phyloP scores from a whole-genome alignment of 2,329 filamentous ascomycete species.

The Byssochlamys sp. region DNA sequence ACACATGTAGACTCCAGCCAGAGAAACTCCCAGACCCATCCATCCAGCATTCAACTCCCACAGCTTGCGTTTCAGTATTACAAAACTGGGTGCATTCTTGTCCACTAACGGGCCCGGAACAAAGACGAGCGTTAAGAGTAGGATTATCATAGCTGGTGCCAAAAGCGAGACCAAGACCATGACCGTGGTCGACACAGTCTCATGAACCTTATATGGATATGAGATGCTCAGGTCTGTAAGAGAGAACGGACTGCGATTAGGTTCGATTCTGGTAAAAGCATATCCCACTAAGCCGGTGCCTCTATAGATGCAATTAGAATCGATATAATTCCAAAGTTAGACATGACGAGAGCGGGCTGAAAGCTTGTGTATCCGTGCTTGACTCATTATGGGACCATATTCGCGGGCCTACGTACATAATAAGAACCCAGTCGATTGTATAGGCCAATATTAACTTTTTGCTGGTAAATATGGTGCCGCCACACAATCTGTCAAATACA shows the following conservation, averaged over 20 bases:
- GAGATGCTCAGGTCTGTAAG: slow-evolving; percentile 68
- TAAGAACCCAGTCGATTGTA: slow-evolving; percentile 62
- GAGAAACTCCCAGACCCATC: slow-evolving; percentile 67
- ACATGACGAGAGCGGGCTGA: background rate
- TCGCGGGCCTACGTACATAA: slow-evolving; percentile 37
- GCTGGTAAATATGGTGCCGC: slow-evolving; percentile 21
- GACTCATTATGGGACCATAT: background rate
- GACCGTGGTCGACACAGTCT: slow-evolving; percentile 61
- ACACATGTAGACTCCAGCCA: slow-evolving; percentile 66
- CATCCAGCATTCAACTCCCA: slow-evolving; percentile 85
- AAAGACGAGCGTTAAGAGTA: slow-evolving; percentile 57
- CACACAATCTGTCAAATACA: background rate
- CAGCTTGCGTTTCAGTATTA: slow-evolving; percentile 70
- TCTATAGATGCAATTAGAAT: slow-evolving; percentile 23
- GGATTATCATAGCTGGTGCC: slow-evolving; percentile 58
- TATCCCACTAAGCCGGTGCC: slow-evolving; percentile 51
- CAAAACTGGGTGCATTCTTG: slow-evolving; percentile 49
- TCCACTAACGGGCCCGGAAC: slow-evolving; percentile 63
- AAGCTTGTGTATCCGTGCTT: background rate
- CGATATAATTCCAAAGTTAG: slow-evolving; percentile 9
- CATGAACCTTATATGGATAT: slow-evolving; percentile 60
- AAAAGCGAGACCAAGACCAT: slow-evolving; percentile 56
- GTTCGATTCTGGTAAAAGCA: slow-evolving; percentile 49
- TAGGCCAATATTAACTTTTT: slow-evolving; percentile 56
- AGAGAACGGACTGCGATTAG: slow-evolving; percentile 62